A percentile compares a stretch with the other conserved stretches of the same genome.
phyloP scores from a whole-genome alignment of 768 basidiomycete species.

The Plicaturopsis crispa region DNA sequence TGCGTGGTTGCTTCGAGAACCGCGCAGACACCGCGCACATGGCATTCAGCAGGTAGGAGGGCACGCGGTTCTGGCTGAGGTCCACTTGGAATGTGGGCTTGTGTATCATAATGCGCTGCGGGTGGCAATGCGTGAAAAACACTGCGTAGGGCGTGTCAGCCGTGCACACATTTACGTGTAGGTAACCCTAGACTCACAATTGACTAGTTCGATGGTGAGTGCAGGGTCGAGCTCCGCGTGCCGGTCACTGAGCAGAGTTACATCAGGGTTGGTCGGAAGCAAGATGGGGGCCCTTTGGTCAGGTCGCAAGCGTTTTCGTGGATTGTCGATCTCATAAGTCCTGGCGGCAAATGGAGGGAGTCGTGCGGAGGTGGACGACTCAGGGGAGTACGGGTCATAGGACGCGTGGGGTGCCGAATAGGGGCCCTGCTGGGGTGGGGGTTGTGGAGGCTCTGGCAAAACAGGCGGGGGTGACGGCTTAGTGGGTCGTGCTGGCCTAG shows the following conservation, averaged over 20 bases:
- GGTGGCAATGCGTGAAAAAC: slow-evolving; percentile 79
- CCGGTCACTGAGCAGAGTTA: slow-evolving; percentile 29
- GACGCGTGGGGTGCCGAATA: slow-evolving; percentile 19
- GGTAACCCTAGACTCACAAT: slow-evolving; percentile 38
- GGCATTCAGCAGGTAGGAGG: slow-evolving; percentile 62
- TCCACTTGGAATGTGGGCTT: slow-evolving; percentile 68
- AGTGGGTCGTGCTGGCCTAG: slow-evolving; percentile 21
- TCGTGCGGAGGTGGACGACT: slow-evolving; percentile 10
- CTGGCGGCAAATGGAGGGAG: slow-evolving; percentile 4
- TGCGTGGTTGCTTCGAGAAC: slow-evolving; percentile 56
- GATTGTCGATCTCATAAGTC: slow-evolving; percentile 26
- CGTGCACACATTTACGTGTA: not conserved
- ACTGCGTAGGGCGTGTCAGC: slow-evolving; percentile 31
- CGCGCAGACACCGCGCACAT: slow-evolving; percentile 77
- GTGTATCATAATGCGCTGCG: slow-evolving; percentile 69
- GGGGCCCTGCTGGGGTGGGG: not conserved
- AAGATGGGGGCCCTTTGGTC: slow-evolving; percentile 26
- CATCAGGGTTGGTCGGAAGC: slow-evolving; percentile 29
- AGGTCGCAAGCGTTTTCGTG: slow-evolving; percentile 45
- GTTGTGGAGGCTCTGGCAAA: not conserved
- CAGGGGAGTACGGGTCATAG: slow-evolving; percentile 9
- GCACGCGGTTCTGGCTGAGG: slow-evolving; percentile 60
- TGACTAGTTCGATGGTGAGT: slow-evolving; percentile 67
- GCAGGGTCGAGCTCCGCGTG: slow-evolving; percentile 47
- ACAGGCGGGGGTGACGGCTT: not conserved